Evolutionary conservation across 805 yeast genomes (phyloP).

Genomic region (Saturnispora zaruensis): DNA sequence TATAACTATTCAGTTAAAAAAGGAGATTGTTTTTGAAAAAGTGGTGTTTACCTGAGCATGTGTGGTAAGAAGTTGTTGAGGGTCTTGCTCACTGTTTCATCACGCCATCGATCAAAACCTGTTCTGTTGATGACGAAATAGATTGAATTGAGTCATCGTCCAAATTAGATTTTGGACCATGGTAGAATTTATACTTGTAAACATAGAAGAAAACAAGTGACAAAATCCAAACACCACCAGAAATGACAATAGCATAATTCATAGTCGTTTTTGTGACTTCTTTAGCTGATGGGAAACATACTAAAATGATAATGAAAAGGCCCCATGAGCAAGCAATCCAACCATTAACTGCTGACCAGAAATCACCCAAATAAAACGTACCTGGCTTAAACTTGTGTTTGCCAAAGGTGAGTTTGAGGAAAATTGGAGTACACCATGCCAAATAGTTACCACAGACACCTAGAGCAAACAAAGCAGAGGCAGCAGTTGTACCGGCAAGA

Average conservation of each 20-base stretch:
- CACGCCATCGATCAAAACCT: background rate
- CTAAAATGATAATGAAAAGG: conserved; percentile 41
- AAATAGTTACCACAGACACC: conserved; percentile 51
- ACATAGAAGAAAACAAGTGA: conserved; percentile 18
- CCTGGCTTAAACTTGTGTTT: conserved; percentile 49
- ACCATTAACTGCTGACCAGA: conserved; percentile 36
- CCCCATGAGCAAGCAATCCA: conserved; percentile 40
- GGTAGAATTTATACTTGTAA: conserved; percentile 21
- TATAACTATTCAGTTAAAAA: background rate
- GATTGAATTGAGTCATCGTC: conserved; percentile 8
- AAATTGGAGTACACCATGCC: conserved; percentile 54
- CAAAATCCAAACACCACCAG: conserved; percentile 26
- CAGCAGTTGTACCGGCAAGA: conserved; percentile 47
- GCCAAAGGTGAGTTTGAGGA: conserved; percentile 41
- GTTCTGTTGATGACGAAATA: conserved; percentile 11
- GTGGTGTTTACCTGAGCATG: no score
- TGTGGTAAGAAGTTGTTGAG: background rate
- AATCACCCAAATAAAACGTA: conserved; percentile 50
- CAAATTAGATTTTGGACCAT: conserved; percentile 24
- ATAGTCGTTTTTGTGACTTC: conserved; percentile 30
- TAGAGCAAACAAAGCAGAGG: conserved; percentile 56
- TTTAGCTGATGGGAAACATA: conserved; percentile 45
- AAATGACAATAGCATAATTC: conserved; percentile 31
- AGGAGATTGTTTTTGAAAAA: no score
- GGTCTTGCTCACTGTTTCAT: background rate